phyloP scores from a whole-genome alignment of 352 stramenopile genomes.

The Globisporangium barbulae region DNA sequence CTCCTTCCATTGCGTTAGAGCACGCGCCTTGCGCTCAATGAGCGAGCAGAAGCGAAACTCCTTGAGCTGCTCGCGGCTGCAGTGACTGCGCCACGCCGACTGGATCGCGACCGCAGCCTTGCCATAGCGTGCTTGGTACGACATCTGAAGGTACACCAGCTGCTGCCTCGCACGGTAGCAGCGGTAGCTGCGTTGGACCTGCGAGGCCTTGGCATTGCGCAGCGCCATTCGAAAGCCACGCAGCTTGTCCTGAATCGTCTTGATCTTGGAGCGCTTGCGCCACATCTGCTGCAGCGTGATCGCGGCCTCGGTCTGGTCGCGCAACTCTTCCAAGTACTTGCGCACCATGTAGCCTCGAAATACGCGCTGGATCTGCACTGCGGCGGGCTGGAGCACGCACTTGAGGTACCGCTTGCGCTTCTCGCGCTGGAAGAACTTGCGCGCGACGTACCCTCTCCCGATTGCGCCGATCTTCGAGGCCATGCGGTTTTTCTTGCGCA shows the following conservation, averaged over 20 bases:
- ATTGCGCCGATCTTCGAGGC: slow-evolving; percentile 58
- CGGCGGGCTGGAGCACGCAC: slow-evolving; percentile 43
- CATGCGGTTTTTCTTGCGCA: slow-evolving; percentile 48
- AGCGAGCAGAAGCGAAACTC: slow-evolving; percentile 66
- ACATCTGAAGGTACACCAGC: slow-evolving; percentile 37
- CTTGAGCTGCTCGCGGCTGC: slow-evolving; percentile 49
- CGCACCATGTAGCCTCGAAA: slow-evolving; percentile 63
- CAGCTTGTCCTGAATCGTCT: slow-evolving; percentile 37
- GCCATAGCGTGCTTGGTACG: slow-evolving; percentile 39
- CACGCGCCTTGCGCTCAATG: slow-evolving; percentile 57
- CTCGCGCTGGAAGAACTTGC: slow-evolving; percentile 54
- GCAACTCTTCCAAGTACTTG: slow-evolving; percentile 44
- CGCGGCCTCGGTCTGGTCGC: slow-evolving; percentile 60
- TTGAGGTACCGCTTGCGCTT: slow-evolving; percentile 37
- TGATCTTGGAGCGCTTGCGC: slow-evolving; percentile 41
- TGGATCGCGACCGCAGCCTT: slow-evolving; percentile 64
- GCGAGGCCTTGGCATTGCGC: slow-evolving; percentile 32
- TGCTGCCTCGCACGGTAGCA: slow-evolving; percentile 49
- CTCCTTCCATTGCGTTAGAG: slow-evolving; percentile 52
- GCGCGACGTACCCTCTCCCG: slow-evolving; percentile 53
- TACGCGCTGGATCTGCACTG: slow-evolving; percentile 57
- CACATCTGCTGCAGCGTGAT: slow-evolving; percentile 79
- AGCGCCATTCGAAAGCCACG: slow-evolving; percentile 39
- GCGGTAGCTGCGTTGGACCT: slow-evolving; percentile 60
- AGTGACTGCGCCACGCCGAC: slow-evolving; percentile 66